A percentile compares a stretch with the other conserved stretches of the same genome.
These are phyloP conservation scores for Asterionellopsis glacialis DNA, from an alignment of 108 stramenopile species.

Conservation along the genomic window DNA sequence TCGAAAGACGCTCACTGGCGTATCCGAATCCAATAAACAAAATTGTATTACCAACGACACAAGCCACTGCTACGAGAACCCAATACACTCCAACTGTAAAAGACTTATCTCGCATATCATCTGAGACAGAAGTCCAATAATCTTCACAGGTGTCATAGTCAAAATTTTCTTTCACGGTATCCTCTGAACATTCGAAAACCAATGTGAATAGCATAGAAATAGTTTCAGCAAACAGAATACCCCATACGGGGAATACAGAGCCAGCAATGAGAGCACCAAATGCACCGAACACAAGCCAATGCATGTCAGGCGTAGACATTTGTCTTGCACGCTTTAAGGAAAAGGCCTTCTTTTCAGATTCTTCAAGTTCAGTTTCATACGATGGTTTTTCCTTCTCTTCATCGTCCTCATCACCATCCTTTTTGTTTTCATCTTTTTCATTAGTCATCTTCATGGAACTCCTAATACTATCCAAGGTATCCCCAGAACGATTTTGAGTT, in stretches of 20 bases:
- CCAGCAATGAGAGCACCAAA: conserved; percentile 73
- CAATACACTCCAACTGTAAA: conserved; percentile 42
- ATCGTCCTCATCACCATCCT: conserved; percentile 28
- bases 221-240: conserved; percentile 45
- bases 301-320: conserved; percentile 35
- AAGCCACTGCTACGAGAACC: conserved; percentile 30
- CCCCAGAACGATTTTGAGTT: conserved; percentile 20
- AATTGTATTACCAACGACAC: conserved; percentile 60
- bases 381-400: conserved; percentile 31
- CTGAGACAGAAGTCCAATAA: conserved; percentile 39
- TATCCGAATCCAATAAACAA: conserved; percentile 63
- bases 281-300: conserved; percentile 29
- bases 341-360: conserved; percentile 26
- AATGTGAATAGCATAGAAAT: conserved; percentile 62
- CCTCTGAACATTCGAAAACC: conserved; percentile 37
- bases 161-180: background rate
- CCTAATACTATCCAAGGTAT: conserved; percentile 15
- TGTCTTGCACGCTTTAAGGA: conserved; percentile 22
- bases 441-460: conserved; percentile 4
- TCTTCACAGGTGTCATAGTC: conserved; percentile 36
- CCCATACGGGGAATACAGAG: conserved; percentile 67
- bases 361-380: conserved; percentile 29
- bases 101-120: conserved; percentile 49
- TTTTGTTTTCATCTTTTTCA: conserved; percentile 6
- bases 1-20: conserved; percentile 67